A percentile compares a stretch with the other conserved stretches of the same genome.
Evolutionary conservation across 2,329 filamentous ascomycete species (phyloP).

Genomic region (Ramularia collo-cygni): DNA sequence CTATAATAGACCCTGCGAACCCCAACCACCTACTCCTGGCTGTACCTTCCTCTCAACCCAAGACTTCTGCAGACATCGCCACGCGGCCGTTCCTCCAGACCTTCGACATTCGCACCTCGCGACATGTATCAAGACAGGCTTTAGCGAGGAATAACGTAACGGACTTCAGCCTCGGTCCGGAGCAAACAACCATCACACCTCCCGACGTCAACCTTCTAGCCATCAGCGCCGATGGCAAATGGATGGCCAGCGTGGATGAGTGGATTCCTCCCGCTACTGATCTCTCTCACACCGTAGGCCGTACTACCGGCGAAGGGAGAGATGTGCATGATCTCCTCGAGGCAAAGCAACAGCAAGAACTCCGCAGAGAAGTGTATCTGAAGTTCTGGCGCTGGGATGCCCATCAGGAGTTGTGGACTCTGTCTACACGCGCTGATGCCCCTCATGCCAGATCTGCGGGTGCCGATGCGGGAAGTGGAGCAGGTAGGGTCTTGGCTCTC

Average conservation of each 20-base stretch:
- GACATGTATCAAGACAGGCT: conserved; percentile 78
- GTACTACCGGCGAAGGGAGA: conserved; percentile 9
- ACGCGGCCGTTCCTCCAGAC: conserved; percentile 66
- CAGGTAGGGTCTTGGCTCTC: conserved; percentile 62
- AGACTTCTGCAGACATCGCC: conserved; percentile 23
- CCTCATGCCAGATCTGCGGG: conserved; percentile 54
- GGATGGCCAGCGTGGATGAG: conserved; percentile 87
- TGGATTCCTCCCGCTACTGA: conserved; percentile 74
- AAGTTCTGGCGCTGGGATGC: conserved; percentile 79
- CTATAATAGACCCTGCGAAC: conserved; percentile 36
- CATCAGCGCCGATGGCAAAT: conserved; percentile 73
- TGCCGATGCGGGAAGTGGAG: conserved; percentile 20
- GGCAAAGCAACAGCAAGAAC: conserved; percentile 36
- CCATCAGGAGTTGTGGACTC: conserved; percentile 54
- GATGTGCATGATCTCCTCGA: conserved; percentile 27
- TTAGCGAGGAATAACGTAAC: conserved; percentile 83
- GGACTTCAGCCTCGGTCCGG: conserved; percentile 66
- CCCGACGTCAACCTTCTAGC: conserved; percentile 70
- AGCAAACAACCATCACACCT: conserved; percentile 64
- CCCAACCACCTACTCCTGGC: conserved; percentile 39
- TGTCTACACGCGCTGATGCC: conserved; percentile 75
- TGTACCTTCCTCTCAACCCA: conserved; percentile 48
- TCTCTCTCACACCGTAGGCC: conserved; percentile 48
- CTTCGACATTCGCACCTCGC: conserved; percentile 73
- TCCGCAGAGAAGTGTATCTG: conserved; percentile 66